Conservation (phyloP, 768 basidiomycete species). For the Hemileccinum rubropunctum region DNA sequence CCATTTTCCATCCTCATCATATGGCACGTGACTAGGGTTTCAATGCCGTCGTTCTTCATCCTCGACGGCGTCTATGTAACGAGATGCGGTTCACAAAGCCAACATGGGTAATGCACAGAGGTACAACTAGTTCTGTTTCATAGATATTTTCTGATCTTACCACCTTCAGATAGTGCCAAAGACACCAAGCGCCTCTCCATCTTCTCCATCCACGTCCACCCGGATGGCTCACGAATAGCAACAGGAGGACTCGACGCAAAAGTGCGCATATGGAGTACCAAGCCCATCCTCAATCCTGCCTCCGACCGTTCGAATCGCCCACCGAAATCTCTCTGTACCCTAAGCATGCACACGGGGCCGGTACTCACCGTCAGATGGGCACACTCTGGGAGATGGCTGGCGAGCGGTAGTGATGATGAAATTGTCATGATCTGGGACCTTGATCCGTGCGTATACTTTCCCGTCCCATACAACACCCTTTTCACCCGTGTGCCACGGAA, state of each 20-base stretch:
- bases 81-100: slow-evolving; percentile 87
- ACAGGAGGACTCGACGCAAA: slow-evolving; percentile 96
- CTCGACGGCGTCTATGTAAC: background rate
- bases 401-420: slow-evolving; percentile 94
- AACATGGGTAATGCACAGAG: slow-evolving; percentile 82
- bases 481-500: slow-evolving; percentile 4
- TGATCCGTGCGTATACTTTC: slow-evolving; percentile 68
- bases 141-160: background rate
- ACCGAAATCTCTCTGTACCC: slow-evolving; percentile 86
- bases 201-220: slow-evolving; percentile 92
- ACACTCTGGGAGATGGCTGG: slow-evolving; percentile 88
- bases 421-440: slow-evolving; percentile 97
- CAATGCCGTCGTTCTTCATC: background rate
- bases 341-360: slow-evolving; percentile 91
- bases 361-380: slow-evolving; percentile 93
- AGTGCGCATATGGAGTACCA: slow-evolving; percentile 96
- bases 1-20: too few relatives aligned
- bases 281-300: slow-evolving; percentile 80
- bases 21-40: background rate
- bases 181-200: slow-evolving; percentile 71
- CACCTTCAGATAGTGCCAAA: slow-evolving; percentile 43
- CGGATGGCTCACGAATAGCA: slow-evolving; percentile 94
- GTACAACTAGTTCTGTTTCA: slow-evolving; percentile 22
- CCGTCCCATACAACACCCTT: background rate
- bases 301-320: slow-evolving; percentile 66